Conservation (phyloP, 371 early-diverging fungal genomes). For the Mortierella sp. region DNA sequence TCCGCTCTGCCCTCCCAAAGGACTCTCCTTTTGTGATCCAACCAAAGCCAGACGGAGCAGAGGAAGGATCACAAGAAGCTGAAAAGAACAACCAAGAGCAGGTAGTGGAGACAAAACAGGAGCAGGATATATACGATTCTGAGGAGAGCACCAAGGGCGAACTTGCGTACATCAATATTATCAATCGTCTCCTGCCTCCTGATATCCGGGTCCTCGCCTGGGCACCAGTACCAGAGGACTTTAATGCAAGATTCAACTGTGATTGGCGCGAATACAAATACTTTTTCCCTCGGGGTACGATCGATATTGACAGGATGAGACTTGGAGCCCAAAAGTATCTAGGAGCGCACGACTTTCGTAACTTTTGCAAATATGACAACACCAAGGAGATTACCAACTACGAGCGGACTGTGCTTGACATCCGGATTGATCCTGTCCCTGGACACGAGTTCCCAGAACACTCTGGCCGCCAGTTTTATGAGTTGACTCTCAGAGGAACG, state of each 20-base stretch:
- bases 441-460: conserved; percentile 36
- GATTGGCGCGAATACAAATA: conserved; percentile 90
- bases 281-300: conserved; percentile 79
- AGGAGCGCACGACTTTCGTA: conserved; percentile 93
- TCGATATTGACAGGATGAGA: conserved; percentile 81
- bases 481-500: conserved; percentile 77
- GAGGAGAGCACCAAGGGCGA: conserved; percentile 53
- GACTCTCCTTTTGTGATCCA: conserved; percentile 48
- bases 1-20: conserved; percentile 71
- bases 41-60: conserved; percentile 29
- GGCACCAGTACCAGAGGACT: conserved; percentile 81
- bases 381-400: conserved; percentile 82
- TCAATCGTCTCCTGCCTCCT: conserved; percentile 88
- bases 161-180: conserved; percentile 82
- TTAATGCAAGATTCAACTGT: conserved; percentile 94
- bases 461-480: conserved; percentile 62
- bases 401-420: conserved; percentile 73
- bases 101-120: conserved; percentile 54
- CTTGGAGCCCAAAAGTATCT: conserved; percentile 74
- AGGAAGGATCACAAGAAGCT: not conserved
- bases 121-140: conserved; percentile 19
- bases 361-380: conserved; percentile 95
- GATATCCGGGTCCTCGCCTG: conserved; percentile 94
- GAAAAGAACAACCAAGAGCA: not conserved
- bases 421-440: conserved; percentile 70